A percentile compares a stretch with the other conserved stretches of the same genome.
phyloP scores from a whole-genome alignment of 345 rosid genomes.

The Tarenaya hassleriana region DNA sequence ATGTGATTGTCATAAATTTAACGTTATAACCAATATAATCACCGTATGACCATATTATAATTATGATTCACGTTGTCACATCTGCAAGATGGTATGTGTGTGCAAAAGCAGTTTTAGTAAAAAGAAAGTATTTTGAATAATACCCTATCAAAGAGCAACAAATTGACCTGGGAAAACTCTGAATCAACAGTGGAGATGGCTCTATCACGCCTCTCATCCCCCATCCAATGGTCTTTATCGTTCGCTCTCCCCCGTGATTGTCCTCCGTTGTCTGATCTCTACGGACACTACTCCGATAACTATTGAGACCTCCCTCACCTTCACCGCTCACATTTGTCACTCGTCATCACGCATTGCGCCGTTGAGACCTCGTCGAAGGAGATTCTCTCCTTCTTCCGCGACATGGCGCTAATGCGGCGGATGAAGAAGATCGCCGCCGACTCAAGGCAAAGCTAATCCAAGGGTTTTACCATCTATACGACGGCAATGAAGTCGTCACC shows the following conservation, averaged over 20 bases:
- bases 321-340: constrained; percentile 71
- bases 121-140: too few species aligned
- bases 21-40: too few species aligned
- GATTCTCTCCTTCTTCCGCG: constrained; percentile 66
- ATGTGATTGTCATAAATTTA: too few species aligned
- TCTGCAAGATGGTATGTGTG: too few species aligned
- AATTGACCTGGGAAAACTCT: constrained; percentile 2
- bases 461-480: constrained; percentile 98
- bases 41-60: too few species aligned
- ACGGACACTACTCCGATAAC: constrained; percentile 62
- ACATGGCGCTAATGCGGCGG: constrained; percentile 88
- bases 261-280: constrained; percentile 58
- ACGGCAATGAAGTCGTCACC: constrained; percentile 94
- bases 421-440: constrained; percentile 98
- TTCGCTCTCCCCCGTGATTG: constrained; percentile 29
- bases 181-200: constrained; percentile 45
- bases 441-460: constrained; percentile 97
- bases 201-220: constrained; percentile 42
- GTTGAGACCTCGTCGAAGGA: constrained; percentile 63
- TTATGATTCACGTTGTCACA: too few species aligned
- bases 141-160: too few species aligned
- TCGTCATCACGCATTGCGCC: constrained; percentile 78
- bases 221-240: constrained; percentile 33
- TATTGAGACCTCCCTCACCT: constrained; percentile 84
- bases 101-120: too few species aligned